Evolutionary conservation across 306 rosid genomes (phyloP), one percentile per base, ranked within the genome.

Genomic region (Herpetospermum pedunculosum): DNA sequence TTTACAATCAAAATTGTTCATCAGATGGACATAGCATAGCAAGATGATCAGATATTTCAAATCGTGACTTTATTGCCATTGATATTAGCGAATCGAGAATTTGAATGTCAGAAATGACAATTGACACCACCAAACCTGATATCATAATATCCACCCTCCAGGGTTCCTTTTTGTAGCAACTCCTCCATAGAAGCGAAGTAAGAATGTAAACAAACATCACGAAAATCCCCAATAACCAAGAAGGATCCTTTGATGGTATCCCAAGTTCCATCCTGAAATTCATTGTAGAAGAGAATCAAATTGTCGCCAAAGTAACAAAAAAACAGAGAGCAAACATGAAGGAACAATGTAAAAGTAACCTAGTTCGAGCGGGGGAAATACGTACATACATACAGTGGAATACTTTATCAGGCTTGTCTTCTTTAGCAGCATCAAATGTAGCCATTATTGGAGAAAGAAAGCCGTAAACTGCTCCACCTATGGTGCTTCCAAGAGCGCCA

Each of bases 101-200:
- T 34, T 5, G 29, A 65, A 19, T n/a, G n/a, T 38, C 9, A 23
- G 52, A 60, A 55, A 29, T 2, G 40, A 15, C 55, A 49, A 63
- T 18, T 2, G 40, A 15, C 55, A 49, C 57, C 32, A 68, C 67
- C 13, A 32, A 77, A 95, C 99, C 87, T 89, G 84, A 95, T 91
- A 81, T 95, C 99, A 64, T 81, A 89, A 71, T 85, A 91, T 80
- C 84, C 86, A 70, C 74, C 84, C 50, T 72, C 75, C 2, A 89
- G 87, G 68, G 89, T 85, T 72, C 85, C 92, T 47, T 80, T 83
- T 19, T 54, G 81, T 41, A 21, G 81, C 52, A 95, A 79, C 71
- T 95, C 97, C 73, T 81, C 87, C 96, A 89, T 87, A 80, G 87
- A 52, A 8, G 97, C 85, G 78, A 91, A 89, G 84, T 91, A 95